Conservation (phyloP, 495 filamentous ascomycete genomes). For the Aspergillus sparsus region DNA sequence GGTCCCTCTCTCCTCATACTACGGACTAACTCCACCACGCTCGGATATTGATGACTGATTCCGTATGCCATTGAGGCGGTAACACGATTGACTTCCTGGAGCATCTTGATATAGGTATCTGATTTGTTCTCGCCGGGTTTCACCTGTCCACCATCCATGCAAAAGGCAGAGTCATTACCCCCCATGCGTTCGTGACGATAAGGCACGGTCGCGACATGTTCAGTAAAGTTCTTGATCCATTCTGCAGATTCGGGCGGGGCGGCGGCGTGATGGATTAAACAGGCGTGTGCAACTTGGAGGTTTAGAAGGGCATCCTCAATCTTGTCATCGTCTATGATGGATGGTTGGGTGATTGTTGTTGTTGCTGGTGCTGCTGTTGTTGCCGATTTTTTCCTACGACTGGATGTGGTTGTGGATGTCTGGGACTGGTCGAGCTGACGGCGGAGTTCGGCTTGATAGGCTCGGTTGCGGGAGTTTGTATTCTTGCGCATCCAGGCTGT, state of each 20-base stretch:
- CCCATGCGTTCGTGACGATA: conserved; percentile 58
- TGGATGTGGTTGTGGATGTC: conserved; percentile 1
- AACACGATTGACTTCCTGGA: conserved; percentile 74
- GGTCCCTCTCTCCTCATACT: conserved; percentile 63
- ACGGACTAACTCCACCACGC: conserved; percentile 55
- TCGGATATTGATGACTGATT: conserved; percentile 62
- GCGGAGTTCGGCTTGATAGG: conserved; percentile 66
- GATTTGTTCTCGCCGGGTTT: conserved; percentile 64
- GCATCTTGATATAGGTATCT: conserved; percentile 76
- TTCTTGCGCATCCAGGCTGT: conserved; percentile 68
- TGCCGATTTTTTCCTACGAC: too few relatives aligned
- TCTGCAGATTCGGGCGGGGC: conserved; percentile 64
- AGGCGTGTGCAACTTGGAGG: conserved; percentile 67
- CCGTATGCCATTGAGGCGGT: conserved; percentile 75
- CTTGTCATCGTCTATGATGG: conserved; percentile 64
- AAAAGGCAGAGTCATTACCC: conserved; percentile 64
- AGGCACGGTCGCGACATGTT: conserved; percentile 76
- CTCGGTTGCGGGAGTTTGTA: conserved; percentile 63
- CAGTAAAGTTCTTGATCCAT: conserved; percentile 78
- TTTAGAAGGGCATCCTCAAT: conserved; percentile 73
- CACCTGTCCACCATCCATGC: conserved; percentile 82
- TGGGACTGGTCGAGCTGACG: conserved; percentile 46
- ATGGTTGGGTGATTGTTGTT: conserved; percentile 30
- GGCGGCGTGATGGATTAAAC: conserved; percentile 72
- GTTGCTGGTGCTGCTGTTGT: conserved; percentile 27